Evolutionary conservation across 2,329 filamentous ascomycete species (phyloP), one percentile per base, ranked within the genome.

Genomic region (Xylaria sp.): DNA sequence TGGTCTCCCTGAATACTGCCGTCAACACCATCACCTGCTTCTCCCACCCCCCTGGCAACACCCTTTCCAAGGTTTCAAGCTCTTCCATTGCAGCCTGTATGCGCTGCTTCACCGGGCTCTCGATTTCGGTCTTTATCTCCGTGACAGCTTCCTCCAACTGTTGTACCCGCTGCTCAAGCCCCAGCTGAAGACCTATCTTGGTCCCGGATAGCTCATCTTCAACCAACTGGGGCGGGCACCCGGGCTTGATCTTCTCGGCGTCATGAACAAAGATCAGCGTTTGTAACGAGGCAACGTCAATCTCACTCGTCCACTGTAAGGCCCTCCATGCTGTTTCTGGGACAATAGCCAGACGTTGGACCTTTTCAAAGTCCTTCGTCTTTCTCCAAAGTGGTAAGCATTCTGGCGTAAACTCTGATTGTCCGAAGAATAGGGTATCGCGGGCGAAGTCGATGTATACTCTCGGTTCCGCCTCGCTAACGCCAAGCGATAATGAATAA

Each of bases 241-340:
- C 71, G 6, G 70, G 60, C n/a, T 67, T 67, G 43, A 68, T 43
- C 31, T 69, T 65, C 8, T 75, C 72, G 4, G 71, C 69, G 37
- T 66, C 69, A 50, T 75, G 70, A 17, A 75, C 74, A 49, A 76
- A 75, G 56, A 72, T 72, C n/a, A 76, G 65, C 62, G 70, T 72
- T 49, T 74, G 56, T 6, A 76, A 43, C 0, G 68, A 67, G n/a
- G 67, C 65, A 9, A 73, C 59, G 17, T 71, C 69, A 15, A 69
- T 61, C 23, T 71, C 25, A 11, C 17, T 70, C 55, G 69, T 69
- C 69, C 70, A 74, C 37, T 69, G 70, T 42, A 76, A 46, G 17
- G 71, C 69, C 37, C 73, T 64, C 71, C 71, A 76, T n/a, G 71
- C 71, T 17, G 72, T 72, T 40, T 76, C 73, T 40, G 73, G 71